These are phyloP conservation scores for Breviolum minutum DNA, from an alignment of 73 alveolate genomes.

Conservation along the genomic window DNA sequence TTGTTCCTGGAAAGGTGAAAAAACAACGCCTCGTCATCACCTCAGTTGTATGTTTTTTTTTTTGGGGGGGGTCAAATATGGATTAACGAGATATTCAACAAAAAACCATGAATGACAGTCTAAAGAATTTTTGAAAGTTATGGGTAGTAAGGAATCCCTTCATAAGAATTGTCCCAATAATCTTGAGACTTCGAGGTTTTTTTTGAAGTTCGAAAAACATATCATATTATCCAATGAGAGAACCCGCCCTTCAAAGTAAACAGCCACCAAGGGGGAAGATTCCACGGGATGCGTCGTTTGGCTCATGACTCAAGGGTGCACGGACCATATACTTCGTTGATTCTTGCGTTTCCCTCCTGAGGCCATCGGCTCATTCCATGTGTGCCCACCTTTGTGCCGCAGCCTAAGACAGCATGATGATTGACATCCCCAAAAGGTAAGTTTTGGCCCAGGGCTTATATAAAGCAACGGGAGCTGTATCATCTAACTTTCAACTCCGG, in stretches of 20 bases:
- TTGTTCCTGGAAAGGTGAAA: neutral
- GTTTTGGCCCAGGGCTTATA: too few relatives aligned
- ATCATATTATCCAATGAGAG: neutral
- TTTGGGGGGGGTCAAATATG: neutral
- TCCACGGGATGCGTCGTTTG: constrained; percentile 80
- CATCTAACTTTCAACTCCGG: neutral
- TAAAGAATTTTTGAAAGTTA: neutral
- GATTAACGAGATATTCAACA: neutral
- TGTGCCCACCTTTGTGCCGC: constrained; percentile 65
- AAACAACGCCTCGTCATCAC: neutral
- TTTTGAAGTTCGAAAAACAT: too few relatives aligned
- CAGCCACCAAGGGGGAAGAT: constrained; percentile 60
- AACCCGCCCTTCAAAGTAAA: too few relatives aligned
- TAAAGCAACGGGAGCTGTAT: neutral
- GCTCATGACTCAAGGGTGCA: neutral
- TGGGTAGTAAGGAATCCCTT: too few relatives aligned
- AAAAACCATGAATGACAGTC: neutral
- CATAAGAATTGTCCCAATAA: too few relatives aligned
- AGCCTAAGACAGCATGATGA: neutral
- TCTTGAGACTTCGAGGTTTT: too few relatives aligned
- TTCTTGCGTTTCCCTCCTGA: neutral
- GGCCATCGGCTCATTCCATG: constrained; percentile 84
- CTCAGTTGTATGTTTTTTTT: neutral
- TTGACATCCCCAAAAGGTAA: too few relatives aligned
- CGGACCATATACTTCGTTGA: neutral